Evolutionary conservation across 2,329 filamentous ascomycete genomes (phyloP), one percentile per base, ranked within the genome.

Genomic region (Trichoderma asperellum): DNA sequence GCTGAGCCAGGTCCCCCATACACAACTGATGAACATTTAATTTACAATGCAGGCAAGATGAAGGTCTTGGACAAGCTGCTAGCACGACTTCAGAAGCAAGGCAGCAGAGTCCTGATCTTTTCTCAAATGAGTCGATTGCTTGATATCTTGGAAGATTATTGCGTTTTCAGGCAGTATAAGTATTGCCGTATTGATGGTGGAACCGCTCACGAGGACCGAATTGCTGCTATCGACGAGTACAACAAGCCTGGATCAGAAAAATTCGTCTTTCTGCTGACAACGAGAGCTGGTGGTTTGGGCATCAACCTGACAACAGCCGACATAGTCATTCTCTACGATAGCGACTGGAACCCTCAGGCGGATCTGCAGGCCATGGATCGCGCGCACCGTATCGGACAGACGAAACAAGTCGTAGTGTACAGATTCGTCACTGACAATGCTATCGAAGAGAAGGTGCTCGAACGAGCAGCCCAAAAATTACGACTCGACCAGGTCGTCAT

Each of bases 361-460:
- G 96, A 99, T 88, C 83, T 99, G 70, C 96, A 99, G 80, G 96
- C 96, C 68, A 99, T 99, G 96, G 96, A 99, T 77, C 92, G 96
- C 78, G 96, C 96, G 63, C 96, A 99, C 83, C 93, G 96, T 82
- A 99, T 99, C 75, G 96, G 96, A 49, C 96, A 99, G 82, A 99
- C 93, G 5, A 99, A 99, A 82, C 96, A 99, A 79, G 96, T 99
- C 12, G 88, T 94, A 55, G 96, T 99, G 4, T 99, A 97, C 83
- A 89, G 96, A 70, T 97, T 99, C 75, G 92, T 99, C 29, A 99
- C 96, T 0, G 96, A 99, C 78, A 96, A 97, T 76, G 96, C 96
- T 0, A 98, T 99, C 70, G 96, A 99, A 77, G 96, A 99, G 81
- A 98, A 99, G 82, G 96, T 99, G 11, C 83, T 99, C 60, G 95